Evolutionary conservation across 768 basidiomycete species (phyloP).

Genomic region (Mycena leptocephala): DNA sequence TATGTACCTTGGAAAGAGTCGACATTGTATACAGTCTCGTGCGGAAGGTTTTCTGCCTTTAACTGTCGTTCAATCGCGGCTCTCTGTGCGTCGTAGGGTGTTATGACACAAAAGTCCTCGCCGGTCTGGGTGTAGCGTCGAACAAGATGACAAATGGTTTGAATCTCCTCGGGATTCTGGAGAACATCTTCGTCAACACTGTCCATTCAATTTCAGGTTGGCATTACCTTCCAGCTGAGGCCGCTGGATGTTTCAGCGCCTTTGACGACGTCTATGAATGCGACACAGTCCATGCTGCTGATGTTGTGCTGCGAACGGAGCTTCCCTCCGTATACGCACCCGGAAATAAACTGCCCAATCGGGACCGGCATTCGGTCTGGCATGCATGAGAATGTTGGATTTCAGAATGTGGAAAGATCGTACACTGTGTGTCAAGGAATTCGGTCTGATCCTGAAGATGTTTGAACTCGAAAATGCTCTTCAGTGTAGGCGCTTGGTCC

Average conservation of each 20-base stretch:
- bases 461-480: slow-evolving; percentile 64
- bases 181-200: too few species aligned
- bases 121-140: too few species aligned
- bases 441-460: slow-evolving; percentile 52
- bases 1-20: slow-evolving; percentile 52
- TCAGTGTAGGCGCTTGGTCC: too few species aligned
- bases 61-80: slow-evolving; percentile 37
- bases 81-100: slow-evolving; percentile 66
- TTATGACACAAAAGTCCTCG: too few species aligned
- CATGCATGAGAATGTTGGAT: slow-evolving; percentile 42
- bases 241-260: slow-evolving; percentile 56
- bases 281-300: too few species aligned
- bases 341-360: too few species aligned
- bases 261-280: too few species aligned
- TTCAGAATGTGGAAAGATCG: slow-evolving; percentile 35
- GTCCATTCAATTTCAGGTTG: slow-evolving; percentile 51
- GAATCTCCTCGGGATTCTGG: too few species aligned
- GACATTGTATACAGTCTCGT: slow-evolving; percentile 60
- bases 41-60: slow-evolving; percentile 24
- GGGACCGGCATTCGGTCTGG: too few species aligned
- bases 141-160: too few species aligned
- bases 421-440: slow-evolving; percentile 69
- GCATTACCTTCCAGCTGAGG: slow-evolving; percentile 58
- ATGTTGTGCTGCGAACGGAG: too few species aligned
- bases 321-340: too few species aligned